Base-by-base conservation (phyloP, 73 alveolate genomes). In the Paramecium caudatum region DNA sequence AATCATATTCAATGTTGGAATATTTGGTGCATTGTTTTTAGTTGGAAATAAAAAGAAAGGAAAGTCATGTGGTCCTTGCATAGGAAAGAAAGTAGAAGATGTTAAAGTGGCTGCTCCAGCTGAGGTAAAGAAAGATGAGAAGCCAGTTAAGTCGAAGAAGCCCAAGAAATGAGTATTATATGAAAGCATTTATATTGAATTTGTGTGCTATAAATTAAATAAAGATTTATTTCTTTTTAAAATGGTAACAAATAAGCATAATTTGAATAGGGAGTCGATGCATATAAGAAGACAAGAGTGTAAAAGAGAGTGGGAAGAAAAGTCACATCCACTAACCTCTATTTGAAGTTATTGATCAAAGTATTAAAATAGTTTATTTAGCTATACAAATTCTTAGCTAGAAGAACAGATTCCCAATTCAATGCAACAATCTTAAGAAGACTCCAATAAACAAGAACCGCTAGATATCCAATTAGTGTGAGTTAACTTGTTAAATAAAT, bases 371-470 rank as follows among this genome's bases (percentile, higher is more conserved):
- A 37, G 39, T 65, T 3, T 27, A 10, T 8, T 10, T 32, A 32
- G 83, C 39, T 33, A 30, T 62, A 62, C 0, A 65, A 65, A 91
- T 98, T 97, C 97, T 95, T 96, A 91, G 97, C 98, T 32, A 95
- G 99, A 84, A 97, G 99, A 94, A 96, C 99, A 37, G 98, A 96
- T 46, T 92, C 99, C 17, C 92, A 94, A 82, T 98, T 98, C 98
- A 93, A 95, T 96, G 91, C 94, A 94, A 94, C 93, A 85, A 93
- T 97, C 78, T 91, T 87, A 82, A 97, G 94, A 93, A 95, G 99
- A 90, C 91, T 97, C 36, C 80, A 91, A 81, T 93, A 93, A 93
- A 85, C 99, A n/a, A 92, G 98, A 86, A 94, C 94, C 91, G 86
- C 91, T 65, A 96, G 96, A 85, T 93, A 97, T 17, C 99, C 99